Conservation (phyloP, 148 eudicot species). For the Heliosperma pusillum region DNA sequence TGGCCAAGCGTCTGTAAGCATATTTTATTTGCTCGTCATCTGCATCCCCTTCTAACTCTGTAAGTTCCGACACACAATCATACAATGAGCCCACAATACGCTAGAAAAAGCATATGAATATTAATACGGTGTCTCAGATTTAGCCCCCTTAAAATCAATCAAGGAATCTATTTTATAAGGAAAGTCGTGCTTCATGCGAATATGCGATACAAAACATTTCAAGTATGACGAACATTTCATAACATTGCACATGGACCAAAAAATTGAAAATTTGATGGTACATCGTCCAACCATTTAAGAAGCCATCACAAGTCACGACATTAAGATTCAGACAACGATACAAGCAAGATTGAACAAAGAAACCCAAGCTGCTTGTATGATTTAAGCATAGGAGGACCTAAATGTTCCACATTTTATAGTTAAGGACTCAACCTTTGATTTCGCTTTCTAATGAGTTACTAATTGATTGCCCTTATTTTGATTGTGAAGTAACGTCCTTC, state of each 20-base stretch:
- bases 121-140: not conserved
- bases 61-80: constrained; percentile 11
- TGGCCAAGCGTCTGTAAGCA: constrained; percentile 83
- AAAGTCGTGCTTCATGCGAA: not conserved
- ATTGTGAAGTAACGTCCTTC: not conserved
- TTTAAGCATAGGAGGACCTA: not conserved
- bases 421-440: not conserved
- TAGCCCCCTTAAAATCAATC: not conserved
- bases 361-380: not conserved
- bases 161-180: not conserved
- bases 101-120: not conserved
- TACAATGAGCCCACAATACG: not conserved
- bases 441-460: not conserved
- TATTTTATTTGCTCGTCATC: constrained; percentile 71
- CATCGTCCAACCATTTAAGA: not conserved
- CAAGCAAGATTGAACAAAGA: not conserved
- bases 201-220: not conserved
- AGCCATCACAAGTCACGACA: too few species aligned
- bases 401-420: not conserved
- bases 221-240: not conserved
- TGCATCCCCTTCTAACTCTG: constrained; percentile 89
- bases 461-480: too few species aligned
- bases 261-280: not conserved
- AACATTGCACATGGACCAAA: not conserved
- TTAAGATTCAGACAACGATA: too few species aligned